Percentiles rank a stretch among this genome's conserved stretches.
Conservation (phyloP, 768 basidiomycete genomes). For the Gymnopilus dilepis region DNA sequence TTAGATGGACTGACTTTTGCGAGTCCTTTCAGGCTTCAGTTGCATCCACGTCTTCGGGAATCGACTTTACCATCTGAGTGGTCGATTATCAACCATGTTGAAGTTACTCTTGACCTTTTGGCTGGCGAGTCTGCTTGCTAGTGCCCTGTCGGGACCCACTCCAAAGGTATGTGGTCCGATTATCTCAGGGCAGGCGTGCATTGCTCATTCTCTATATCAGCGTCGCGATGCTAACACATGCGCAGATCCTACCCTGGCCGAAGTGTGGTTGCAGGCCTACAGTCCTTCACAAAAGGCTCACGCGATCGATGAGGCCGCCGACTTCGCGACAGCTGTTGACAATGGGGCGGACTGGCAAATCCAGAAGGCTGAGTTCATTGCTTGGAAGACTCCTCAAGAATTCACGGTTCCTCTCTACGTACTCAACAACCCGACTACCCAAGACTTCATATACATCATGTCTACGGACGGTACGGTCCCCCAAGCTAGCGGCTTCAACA, state of each 20-base stretch:
- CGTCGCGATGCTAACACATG: not conserved
- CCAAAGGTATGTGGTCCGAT: not conserved
- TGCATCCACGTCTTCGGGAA: not conserved
- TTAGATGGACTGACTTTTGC: not conserved
- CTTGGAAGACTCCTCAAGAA: not conserved
- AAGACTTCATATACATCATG: not conserved
- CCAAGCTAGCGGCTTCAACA: not conserved
- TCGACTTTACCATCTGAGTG: too few relatives aligned
- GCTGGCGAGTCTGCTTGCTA: not conserved
- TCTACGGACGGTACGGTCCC: not conserved
- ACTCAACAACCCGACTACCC: not conserved
- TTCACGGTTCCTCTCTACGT: slow-evolving; percentile 2
- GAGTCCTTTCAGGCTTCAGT: not conserved
- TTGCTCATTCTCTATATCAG: not conserved
- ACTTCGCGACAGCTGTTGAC: not conserved
- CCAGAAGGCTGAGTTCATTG: not conserved
- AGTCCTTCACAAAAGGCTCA: not conserved
- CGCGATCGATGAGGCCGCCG: not conserved
- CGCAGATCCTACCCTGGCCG: not conserved
- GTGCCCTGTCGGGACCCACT: not conserved
- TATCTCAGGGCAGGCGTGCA: too few relatives aligned
- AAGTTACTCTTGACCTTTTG: not conserved
- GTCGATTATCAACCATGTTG: not conserved
- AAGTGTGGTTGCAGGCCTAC: not conserved
- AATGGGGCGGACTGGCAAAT: not conserved